These are phyloP conservation scores for Helichrysum umbraculigerum DNA, from an alignment of 129 eudicot species.

Conservation along the genomic window DNA sequence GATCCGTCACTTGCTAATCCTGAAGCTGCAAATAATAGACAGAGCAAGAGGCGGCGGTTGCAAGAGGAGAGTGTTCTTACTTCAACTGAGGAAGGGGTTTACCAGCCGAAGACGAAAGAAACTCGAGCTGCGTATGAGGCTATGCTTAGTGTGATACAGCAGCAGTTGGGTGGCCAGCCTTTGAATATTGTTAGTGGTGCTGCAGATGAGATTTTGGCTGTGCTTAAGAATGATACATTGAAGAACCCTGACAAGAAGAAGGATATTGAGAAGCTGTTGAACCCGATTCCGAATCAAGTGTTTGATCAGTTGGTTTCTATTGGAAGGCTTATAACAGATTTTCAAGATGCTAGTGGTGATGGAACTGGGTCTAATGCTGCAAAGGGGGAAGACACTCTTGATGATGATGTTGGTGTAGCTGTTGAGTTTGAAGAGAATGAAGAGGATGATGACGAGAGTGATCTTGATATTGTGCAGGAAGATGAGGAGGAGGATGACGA, in stretches of 20 bases:
- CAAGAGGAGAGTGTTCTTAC: slow-evolving; percentile 87
- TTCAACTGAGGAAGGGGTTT: slow-evolving; percentile 75
- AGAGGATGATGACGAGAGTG: slow-evolving; percentile 87
- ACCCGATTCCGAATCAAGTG: slow-evolving; percentile 53
- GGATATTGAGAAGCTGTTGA: slow-evolving; percentile 90
- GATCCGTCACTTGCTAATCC: slow-evolving; percentile 39
- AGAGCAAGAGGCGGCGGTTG: slow-evolving; percentile 67
- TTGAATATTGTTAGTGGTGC: slow-evolving; percentile 81
- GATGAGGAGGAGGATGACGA: slow-evolving; percentile 88
- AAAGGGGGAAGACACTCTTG: slow-evolving; percentile 59
- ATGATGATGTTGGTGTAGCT: slow-evolving; percentile 90
- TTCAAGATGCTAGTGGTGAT: slow-evolving; percentile 65
- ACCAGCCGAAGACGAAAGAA: slow-evolving; percentile 85
- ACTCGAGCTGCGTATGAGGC: slow-evolving; percentile 92
- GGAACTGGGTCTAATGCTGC: slow-evolving; percentile 44
- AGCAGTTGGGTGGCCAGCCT: slow-evolving; percentile 86
- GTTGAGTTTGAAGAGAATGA: slow-evolving; percentile 97
- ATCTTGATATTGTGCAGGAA: slow-evolving; percentile 79
- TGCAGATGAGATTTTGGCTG: slow-evolving; percentile 91
- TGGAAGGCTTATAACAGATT: slow-evolving; percentile 79
- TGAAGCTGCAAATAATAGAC: slow-evolving; percentile 38
- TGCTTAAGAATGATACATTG: slow-evolving; percentile 67
- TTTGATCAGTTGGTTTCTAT: slow-evolving; percentile 64
- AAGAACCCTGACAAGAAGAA: slow-evolving; percentile 85
- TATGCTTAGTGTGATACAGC: slow-evolving; percentile 81